Conservation (phyloP, 1,139 yeast genomes). For the Debaryomyces robertsiae region DNA sequence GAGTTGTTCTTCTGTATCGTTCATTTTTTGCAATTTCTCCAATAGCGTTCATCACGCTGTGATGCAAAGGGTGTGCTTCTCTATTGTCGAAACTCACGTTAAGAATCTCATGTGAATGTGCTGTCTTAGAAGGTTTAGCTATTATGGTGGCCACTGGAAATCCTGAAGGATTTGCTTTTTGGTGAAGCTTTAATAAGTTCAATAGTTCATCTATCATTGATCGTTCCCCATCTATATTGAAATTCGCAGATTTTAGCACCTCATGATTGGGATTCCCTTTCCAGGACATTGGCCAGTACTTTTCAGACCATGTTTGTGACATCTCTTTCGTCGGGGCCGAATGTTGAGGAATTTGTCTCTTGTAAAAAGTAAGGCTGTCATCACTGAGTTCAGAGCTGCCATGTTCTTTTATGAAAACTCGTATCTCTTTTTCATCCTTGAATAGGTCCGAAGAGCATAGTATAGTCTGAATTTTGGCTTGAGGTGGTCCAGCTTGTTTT, state of each 20-base stretch:
- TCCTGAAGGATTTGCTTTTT: background rate
- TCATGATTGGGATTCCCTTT: conserved; percentile 88
- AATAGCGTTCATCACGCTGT: conserved; percentile 75
- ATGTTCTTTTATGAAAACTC: conserved; percentile 17
- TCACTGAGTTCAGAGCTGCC: conserved; percentile 14
- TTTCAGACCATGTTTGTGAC: conserved; percentile 61
- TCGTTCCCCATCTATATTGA: conserved; percentile 49
- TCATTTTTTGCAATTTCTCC: conserved; percentile 58
- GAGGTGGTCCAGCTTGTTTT: conserved; percentile 7
- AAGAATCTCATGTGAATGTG: conserved; percentile 20
- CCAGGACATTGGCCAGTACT: conserved; percentile 91
- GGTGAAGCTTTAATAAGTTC: conserved; percentile 12
- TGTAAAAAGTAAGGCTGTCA: conserved; percentile 15
- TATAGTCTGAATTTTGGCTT: conserved; percentile 24
- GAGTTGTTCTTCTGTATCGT: conserved; percentile 30
- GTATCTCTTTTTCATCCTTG: conserved; percentile 18
- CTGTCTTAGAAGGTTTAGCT: conserved; percentile 20
- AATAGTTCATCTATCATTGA: conserved; percentile 36
- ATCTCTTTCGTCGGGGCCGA: conserved; percentile 63
- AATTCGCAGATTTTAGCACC: conserved; percentile 53
- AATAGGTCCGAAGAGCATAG: conserved; percentile 30
- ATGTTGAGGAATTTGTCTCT: conserved; percentile 28
- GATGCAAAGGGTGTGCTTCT: conserved; percentile 54
- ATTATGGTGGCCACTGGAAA: conserved; percentile 25
- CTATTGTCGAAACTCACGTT: conserved; percentile 25